These are phyloP conservation scores for Allomyces macrogynus DNA, from an alignment of 192 early-diverging fungal genomes.

Conservation along the genomic window DNA sequence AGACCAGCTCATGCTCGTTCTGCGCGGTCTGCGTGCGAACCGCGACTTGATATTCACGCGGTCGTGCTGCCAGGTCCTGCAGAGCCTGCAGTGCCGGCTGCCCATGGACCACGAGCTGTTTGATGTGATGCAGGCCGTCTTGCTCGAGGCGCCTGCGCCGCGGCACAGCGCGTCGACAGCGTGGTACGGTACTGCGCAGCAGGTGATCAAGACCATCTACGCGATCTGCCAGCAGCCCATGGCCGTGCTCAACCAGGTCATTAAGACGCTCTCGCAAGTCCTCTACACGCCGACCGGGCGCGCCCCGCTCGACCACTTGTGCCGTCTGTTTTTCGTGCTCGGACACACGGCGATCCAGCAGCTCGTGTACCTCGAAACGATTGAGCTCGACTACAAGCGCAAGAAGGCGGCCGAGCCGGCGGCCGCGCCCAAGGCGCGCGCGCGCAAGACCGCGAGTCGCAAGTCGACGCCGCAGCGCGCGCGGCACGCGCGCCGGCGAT, in stretches of 20 bases:
- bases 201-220: constrained; percentile 86
- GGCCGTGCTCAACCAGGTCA: constrained; percentile 48
- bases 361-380: constrained; percentile 82
- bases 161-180: too few relatives aligned
- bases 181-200: constrained; percentile 78
- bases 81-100: constrained; percentile 10
- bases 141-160: not conserved
- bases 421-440: not conserved
- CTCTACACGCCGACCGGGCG: constrained; percentile 26
- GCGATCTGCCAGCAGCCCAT: constrained; percentile 80
- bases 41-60: not conserved
- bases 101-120: constrained; percentile 37
- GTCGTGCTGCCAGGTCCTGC: not conserved
- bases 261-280: constrained; percentile 38
- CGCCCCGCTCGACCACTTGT: constrained; percentile 39
- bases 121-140: constrained; percentile 14
- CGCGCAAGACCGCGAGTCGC: constrained; percentile 4
- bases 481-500: constrained; percentile 3
- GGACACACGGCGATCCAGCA: constrained; percentile 94
- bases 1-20: not conserved
- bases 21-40: not conserved
- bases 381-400: constrained; percentile 78
- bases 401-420: not conserved
- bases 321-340: constrained; percentile 73
- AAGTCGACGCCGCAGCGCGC: constrained; percentile 13